Base-by-base conservation (phyloP, 2,329 filamentous ascomycete genomes). In the Rutstroemia sp. region DNA sequence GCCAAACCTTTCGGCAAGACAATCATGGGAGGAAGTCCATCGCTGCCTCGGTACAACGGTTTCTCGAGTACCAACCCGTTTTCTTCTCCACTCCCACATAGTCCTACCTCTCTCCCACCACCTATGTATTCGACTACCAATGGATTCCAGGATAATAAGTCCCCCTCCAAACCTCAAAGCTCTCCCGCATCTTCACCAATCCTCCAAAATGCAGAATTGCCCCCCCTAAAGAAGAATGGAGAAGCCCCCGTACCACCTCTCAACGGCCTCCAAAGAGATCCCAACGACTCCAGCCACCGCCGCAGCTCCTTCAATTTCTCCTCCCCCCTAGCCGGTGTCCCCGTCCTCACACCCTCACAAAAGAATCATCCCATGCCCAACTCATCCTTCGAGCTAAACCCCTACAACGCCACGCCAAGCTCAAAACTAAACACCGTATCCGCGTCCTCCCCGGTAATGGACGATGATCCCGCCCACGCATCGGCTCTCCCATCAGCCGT, bases 81-180 rank as follows among this genome's bases (percentile, higher is more conserved):
- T 39, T 68, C 68, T 19, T 68, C 68, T 8, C 68, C 68, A 19
- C 61, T 60, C 50, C 66, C 64, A 30, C 60, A 68, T 30, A 69
- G 68, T 44, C 67, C 68, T 30, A 68, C 65, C 10, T 67, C 64
- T 57, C 62, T 70, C 9, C 67, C 67, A 47, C 68, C 67, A 19
- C 68, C 68, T 9, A 59, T 34, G 38, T 64, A 67, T 51, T 62
- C 59, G 6, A 65, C 66, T 51, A 56, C 60, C 7, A 69, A 67
- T 57, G 66, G 64, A 3, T 30, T 27, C 38, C 46, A 41, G 21
- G 18, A 55, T 30, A 55, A 55, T 6, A 38, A 51, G 7, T 55
- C 53, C 18, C 53, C 54, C 7, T 41, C 58, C 6, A 54, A 49
- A 16, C 58, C 57, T 42, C 48, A 53, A 25, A 46, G 49, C 47